Evolutionary conservation across 2,329 filamentous ascomycete genomes (phyloP), one percentile per base, ranked within the genome.

Genomic region (Parastagonospora nodorum): DNA sequence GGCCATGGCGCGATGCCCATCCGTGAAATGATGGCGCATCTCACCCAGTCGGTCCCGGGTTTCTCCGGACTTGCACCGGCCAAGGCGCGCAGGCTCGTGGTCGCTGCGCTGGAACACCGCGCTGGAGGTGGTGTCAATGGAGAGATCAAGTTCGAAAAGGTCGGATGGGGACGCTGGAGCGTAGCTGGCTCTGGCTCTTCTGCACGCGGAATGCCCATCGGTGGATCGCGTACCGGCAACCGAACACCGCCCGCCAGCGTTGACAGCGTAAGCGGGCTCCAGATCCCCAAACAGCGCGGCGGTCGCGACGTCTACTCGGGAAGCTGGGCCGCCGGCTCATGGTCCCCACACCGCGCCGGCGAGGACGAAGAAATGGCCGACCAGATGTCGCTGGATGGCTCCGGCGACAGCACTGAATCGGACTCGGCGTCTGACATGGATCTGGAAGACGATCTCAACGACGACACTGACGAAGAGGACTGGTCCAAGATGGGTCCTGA

Each of bases 91-190:
- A 85, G 93, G 73, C 79, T 97, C 51, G 92, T 97, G 5, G 93
- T 97, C n/a, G 89, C 88, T 51, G 93, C 92, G 53, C 78, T 97
- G 60, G 93, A 97, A 77, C 89, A 89, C 64, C 88, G 89, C 63
- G 79, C 79, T n/a, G 80, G 77, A 40, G 82, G 80, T 48, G 81
- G 80, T 41, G 71, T 83, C 54, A 80, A 87, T 55, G 87, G 87
- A 60, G 87, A 90, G 62, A 87, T 94, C 65, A 82, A 88, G 69
- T 97, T 96, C 70, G 89, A 95, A 74, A 97, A 97, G 80, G 91
- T 97, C 51, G 93, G 93, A 68, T 97, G 93, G 93, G 94, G 94
- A 52, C 86, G 92, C 60, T 99, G 93, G 93, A 89, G 95, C 74
- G 94, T 71, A 14, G 67, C 64, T n/a, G 64, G 61, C 39, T 64